These are phyloP conservation scores for Macrolepiota dolichaula DNA, from an alignment of 768 basidiomycete species.

Conservation along the genomic window DNA sequence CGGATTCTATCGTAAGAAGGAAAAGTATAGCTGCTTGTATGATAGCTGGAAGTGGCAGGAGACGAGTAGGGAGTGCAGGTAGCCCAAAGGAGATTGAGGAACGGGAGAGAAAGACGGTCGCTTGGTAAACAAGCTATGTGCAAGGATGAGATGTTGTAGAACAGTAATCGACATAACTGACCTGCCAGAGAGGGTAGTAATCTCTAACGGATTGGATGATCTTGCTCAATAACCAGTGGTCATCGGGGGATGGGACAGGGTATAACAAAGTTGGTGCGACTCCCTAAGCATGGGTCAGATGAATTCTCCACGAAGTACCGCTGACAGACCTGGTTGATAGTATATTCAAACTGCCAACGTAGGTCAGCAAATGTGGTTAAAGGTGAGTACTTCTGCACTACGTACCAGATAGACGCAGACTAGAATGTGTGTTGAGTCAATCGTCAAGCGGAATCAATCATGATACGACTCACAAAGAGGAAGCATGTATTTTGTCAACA, in stretches of 20 bases:
- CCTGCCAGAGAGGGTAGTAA: conserved; percentile 96
- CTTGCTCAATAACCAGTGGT: conserved; percentile 61
- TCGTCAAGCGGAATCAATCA: neutral
- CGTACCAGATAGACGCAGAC: conserved; percentile 46
- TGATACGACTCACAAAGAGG: conserved; percentile 70
- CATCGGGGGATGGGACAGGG: conserved; percentile 65
- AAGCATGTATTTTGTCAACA: conserved; percentile 85
- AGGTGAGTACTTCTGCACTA: conserved; percentile 3
- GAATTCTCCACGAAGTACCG: neutral
- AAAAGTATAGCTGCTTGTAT: conserved; percentile 67
- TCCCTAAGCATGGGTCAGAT: conserved; percentile 45
- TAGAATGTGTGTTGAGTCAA: conserved; percentile 8
- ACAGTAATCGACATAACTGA: conserved; percentile 21
- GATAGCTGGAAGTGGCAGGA: conserved; percentile 75
- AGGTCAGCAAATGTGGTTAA: neutral
- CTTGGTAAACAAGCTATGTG: conserved; percentile 82
- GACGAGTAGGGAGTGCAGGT: conserved; percentile 65
- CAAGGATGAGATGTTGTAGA: neutral
- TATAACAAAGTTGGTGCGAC: conserved; percentile 89
- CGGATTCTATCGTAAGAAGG: conserved; percentile 62
- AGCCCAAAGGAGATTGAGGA: conserved; percentile 86
- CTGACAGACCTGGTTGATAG: conserved; percentile 71
- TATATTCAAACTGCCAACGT: conserved; percentile 72
- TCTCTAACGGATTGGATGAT: conserved; percentile 85
- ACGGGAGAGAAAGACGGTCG: conserved; percentile 90